These are phyloP conservation scores for Malassezia japonica DNA, from an alignment of 1,284 basidiomycete species.

Conservation along the genomic window DNA sequence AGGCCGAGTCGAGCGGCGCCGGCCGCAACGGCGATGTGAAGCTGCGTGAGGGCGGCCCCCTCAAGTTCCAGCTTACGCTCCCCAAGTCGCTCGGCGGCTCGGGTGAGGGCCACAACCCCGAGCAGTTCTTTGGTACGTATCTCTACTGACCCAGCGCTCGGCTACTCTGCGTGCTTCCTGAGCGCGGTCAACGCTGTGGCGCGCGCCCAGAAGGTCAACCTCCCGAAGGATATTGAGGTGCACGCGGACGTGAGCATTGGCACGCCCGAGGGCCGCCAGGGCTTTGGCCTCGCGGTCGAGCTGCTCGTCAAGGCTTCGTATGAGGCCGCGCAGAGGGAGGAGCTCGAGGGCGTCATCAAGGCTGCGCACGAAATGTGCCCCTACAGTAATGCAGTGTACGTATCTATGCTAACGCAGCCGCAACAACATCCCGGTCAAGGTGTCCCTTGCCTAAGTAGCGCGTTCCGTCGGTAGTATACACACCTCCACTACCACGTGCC, in stretches of 20 bases:
- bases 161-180: not conserved
- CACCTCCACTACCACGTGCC: constrained; percentile 14
- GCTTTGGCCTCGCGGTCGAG: not conserved
- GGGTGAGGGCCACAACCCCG: not conserved
- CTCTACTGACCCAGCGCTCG: not conserved
- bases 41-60: not conserved
- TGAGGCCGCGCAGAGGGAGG: not conserved
- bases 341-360: not conserved
- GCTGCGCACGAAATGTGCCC: not conserved
- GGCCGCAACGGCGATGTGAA: not conserved
- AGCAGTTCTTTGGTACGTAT: not conserved
- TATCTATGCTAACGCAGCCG: not conserved
- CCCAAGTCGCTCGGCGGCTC: not conserved
- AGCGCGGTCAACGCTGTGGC: not conserved
- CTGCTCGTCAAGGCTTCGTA: not conserved
- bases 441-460: not conserved
- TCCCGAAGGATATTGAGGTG: not conserved
- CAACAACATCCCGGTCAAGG: not conserved
- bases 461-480: not conserved
- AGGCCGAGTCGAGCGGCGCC: not conserved
- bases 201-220: not conserved
- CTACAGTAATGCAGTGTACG: not conserved
- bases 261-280: not conserved
- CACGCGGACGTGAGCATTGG: not conserved
- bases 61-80: not conserved